Conservation (phyloP, 176 grass and related monocot species). For the Chrysopogon serrulatus region DNA sequence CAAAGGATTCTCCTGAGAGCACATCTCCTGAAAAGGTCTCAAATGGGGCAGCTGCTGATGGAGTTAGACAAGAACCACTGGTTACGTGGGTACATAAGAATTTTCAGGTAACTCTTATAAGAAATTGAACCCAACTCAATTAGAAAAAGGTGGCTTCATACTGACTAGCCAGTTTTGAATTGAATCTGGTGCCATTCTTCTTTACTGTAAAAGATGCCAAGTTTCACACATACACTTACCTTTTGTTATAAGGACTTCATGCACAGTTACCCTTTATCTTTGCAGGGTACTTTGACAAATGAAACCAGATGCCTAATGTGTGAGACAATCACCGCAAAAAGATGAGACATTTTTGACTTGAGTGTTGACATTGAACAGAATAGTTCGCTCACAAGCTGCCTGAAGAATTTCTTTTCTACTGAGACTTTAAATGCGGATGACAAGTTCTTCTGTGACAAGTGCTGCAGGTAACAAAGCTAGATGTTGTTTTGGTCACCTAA, state of each 20-base stretch:
- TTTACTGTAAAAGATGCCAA: not conserved
- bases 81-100: slow-evolving; percentile 85
- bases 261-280: slow-evolving; percentile 1
- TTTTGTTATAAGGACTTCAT: not conserved
- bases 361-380: slow-evolving; percentile 92
- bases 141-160: not conserved
- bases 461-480: slow-evolving; percentile 59
- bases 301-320: slow-evolving; percentile 88
- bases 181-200: not conserved
- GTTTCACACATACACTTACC: not conserved
- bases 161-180: not conserved
- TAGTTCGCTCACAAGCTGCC: slow-evolving; percentile 88
- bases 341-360: slow-evolving; percentile 86
- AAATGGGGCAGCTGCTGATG: slow-evolving; percentile 46
- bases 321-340: slow-evolving; percentile 79
- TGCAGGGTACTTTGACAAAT: slow-evolving; percentile 90
- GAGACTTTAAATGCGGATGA: slow-evolving; percentile 87
- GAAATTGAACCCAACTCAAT: not conserved
- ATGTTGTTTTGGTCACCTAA: not conserved
- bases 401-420: slow-evolving; percentile 87
- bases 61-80: slow-evolving; percentile 44
- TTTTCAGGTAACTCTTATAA: slow-evolving; percentile 64
- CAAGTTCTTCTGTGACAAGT: slow-evolving; percentile 98
- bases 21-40: slow-evolving; percentile 39
- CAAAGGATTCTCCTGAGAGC: slow-evolving; percentile 46